Evolutionary conservation across 2,329 filamentous ascomycete genomes (phyloP).

Genomic region (Raffaelea arxii): DNA sequence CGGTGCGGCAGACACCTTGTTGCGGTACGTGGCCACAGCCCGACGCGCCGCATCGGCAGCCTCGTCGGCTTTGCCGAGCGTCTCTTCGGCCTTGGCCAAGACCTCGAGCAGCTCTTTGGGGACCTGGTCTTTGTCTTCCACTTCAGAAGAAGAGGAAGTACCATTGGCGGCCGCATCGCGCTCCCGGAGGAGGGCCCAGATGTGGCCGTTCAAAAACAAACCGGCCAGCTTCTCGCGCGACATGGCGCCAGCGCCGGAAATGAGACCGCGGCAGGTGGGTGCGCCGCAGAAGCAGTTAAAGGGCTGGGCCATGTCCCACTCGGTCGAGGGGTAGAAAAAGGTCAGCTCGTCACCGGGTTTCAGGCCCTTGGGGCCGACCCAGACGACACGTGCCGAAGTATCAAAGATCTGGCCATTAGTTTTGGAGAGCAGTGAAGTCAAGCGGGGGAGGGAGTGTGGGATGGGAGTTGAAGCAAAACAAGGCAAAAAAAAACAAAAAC

Average conservation of each 20-base stretch:
- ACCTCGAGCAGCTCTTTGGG: slow-evolving; percentile 33
- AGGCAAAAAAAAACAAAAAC: background rate
- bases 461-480: background rate
- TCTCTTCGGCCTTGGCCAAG: slow-evolving; percentile 33
- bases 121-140: no score
- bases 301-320: slow-evolving; percentile 65
- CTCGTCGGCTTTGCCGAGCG: slow-evolving; percentile 35
- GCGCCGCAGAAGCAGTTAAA: slow-evolving; percentile 57
- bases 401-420: slow-evolving; percentile 51
- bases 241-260: slow-evolving; percentile 56
- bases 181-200: slow-evolving; percentile 37
- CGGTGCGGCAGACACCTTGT: background rate
- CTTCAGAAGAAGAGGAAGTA: background rate
- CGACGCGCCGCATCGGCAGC: slow-evolving; percentile 33
- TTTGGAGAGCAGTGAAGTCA: background rate
- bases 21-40: slow-evolving; percentile 30
- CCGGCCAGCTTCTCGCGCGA: slow-evolving; percentile 39
- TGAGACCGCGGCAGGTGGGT: slow-evolving; percentile 47
- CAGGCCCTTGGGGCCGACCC: slow-evolving; percentile 48
- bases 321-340: slow-evolving; percentile 69
- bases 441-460: background rate
- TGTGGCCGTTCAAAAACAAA: slow-evolving; percentile 54
- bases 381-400: slow-evolving; percentile 43
- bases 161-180: slow-evolving; percentile 7
- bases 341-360: slow-evolving; percentile 48